phyloP scores from a whole-genome alignment of 2,329 filamentous ascomycete species.

The Apiospora malaysiana region DNA sequence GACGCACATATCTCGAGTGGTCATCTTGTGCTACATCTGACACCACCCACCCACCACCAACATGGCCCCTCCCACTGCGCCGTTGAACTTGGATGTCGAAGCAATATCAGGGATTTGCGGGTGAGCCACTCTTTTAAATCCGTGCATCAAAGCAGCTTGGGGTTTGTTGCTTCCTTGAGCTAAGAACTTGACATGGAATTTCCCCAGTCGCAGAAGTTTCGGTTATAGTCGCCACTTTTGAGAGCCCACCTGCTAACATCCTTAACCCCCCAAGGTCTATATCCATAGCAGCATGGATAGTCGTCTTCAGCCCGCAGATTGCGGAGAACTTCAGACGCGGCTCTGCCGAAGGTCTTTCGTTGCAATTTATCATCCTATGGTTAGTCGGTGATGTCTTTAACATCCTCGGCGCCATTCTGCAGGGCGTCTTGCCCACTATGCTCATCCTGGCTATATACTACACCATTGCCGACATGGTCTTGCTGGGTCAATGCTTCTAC shows the following conservation, averaged over 20 bases:
- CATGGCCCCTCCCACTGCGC: slow-evolving; percentile 59
- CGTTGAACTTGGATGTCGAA: slow-evolving; percentile 77
- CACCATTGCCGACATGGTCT: slow-evolving; percentile 86
- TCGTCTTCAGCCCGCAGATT: slow-evolving; percentile 97
- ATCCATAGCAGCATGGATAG: slow-evolving; percentile 96
- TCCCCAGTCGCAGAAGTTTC: not conserved
- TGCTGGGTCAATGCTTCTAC: slow-evolving; percentile 91
- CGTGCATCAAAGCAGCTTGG: not conserved
- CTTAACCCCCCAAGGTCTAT: slow-evolving; percentile 69
- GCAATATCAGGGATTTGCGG: slow-evolving; percentile 90
- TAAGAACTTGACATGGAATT: no score
- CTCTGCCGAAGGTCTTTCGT: slow-evolving; percentile 85
- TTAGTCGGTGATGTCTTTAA: slow-evolving; percentile 95
- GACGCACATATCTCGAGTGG: not conserved
- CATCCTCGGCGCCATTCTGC: slow-evolving; percentile 87
- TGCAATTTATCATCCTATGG: slow-evolving; percentile 94
- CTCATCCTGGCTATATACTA: slow-evolving; percentile 94
- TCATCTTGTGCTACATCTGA: slow-evolving; percentile 4
- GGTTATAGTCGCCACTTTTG: not conserved
- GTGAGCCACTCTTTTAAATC: slow-evolving; percentile 47
- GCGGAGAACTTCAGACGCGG: slow-evolving; percentile 88
- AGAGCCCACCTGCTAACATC: not conserved
- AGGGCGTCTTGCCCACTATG: slow-evolving; percentile 93
- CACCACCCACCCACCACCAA: slow-evolving; percentile 1
- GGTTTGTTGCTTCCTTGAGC: not conserved